A percentile compares a stretch with the other conserved stretches of the same genome.
Conservation (phyloP, 495 filamentous ascomycete species). For the Cercophora samala region DNA sequence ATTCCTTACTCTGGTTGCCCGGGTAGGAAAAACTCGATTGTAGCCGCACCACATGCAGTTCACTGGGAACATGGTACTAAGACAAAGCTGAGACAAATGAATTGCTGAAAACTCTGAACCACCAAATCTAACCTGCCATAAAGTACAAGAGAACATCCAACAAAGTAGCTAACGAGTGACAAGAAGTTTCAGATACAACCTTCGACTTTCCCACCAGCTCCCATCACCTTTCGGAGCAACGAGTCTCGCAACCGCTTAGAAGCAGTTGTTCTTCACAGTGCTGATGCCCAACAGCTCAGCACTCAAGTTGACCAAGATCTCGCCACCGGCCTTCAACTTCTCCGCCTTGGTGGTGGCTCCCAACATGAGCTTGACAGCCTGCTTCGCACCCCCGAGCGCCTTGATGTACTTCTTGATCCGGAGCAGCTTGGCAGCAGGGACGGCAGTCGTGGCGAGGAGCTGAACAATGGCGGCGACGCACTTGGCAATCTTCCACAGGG, state of each 20-base stretch:
- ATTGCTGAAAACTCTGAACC: neutral
- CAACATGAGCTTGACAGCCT: slow-evolving; percentile 24
- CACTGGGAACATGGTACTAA: no score
- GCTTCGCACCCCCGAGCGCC: slow-evolving; percentile 21
- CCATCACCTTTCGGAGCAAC: neutral
- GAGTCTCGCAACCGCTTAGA: neutral
- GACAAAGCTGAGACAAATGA: neutral
- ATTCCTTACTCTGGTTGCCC: no score
- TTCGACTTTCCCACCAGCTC: neutral
- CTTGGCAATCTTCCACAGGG: slow-evolving; percentile 21
- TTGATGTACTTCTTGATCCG: slow-evolving; percentile 29
- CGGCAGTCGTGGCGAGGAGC: slow-evolving; percentile 17
- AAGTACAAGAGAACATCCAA: neutral
- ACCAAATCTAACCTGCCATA: neutral
- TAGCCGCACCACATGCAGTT: no score
- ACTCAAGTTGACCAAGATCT: slow-evolving; percentile 16
- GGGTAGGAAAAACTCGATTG: no score
- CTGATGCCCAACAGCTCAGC: slow-evolving; percentile 21
- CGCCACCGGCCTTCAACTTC: slow-evolving; percentile 21
- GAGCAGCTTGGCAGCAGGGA: slow-evolving; percentile 26
- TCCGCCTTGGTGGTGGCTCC: slow-evolving; percentile 19
- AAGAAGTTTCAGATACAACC: neutral
- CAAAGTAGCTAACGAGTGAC: neutral
- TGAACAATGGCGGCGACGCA: slow-evolving; percentile 21
- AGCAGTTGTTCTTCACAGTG: slow-evolving; percentile 22